These are phyloP conservation scores for Fraxinus albicans DNA, from an alignment of 305 asterid species.

Conservation along the genomic window DNA sequence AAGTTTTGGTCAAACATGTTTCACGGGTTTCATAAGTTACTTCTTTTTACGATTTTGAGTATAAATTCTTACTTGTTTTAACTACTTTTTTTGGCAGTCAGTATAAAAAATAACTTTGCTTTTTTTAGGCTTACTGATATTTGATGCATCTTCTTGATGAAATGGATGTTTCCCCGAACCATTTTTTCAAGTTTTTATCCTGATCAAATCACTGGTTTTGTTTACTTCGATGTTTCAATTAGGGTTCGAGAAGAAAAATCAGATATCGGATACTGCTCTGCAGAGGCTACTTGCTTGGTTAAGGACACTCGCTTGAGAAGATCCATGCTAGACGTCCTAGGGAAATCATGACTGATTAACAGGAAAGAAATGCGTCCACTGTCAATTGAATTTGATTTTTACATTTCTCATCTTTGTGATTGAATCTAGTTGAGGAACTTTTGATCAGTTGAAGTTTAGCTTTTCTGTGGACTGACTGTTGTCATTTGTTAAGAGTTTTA, in stretches of 20 bases:
- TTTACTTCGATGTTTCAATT: slow-evolving; percentile 3
- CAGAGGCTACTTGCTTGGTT: slow-evolving; percentile 81
- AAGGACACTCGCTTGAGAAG: slow-evolving; percentile 71
- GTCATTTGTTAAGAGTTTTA: neutral
- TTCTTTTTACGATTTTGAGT: neutral
- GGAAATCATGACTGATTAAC: neutral
- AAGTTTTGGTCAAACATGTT: neutral
- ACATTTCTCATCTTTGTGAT: neutral
- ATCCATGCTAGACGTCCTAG: neutral
- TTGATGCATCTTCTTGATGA: neutral
- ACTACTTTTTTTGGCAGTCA: neutral
- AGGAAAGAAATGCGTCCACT: neutral
- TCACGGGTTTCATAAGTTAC: neutral
- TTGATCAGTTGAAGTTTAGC: neutral
- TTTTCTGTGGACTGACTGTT: neutral
- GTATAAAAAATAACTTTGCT: neutral
- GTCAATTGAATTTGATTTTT: neutral
- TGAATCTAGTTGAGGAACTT: neutral
- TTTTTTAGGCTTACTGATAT: neutral
- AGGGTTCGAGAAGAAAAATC: slow-evolving; percentile 76
- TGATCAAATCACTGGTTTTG: neutral
- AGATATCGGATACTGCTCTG: slow-evolving; percentile 62
- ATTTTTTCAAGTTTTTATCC: neutral
- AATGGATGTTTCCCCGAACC: neutral
- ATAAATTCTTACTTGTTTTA: neutral